These are phyloP conservation scores for Blepharisma undulans DNA, from an alignment of 169 alveolate genomes.

Conservation along the genomic window DNA sequence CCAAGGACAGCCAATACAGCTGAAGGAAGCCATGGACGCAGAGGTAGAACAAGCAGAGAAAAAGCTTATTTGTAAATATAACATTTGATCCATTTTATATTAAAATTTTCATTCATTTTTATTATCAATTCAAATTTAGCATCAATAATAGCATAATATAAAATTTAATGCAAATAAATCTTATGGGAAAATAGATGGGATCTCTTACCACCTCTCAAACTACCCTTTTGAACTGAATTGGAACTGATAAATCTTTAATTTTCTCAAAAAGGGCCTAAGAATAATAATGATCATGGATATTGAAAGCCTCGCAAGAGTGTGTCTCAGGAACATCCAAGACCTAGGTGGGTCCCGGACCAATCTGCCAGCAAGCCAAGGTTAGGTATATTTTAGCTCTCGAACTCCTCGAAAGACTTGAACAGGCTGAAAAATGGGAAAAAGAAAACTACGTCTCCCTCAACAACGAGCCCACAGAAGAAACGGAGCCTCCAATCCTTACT, in stretches of 20 bases:
- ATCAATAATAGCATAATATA: neutral
- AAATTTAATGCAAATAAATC: neutral
- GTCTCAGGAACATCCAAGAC: conserved; percentile 29
- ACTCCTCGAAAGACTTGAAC: conserved; percentile 31
- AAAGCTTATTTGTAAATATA: neutral
- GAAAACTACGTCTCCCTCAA: conserved; percentile 1
- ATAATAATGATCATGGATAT: conserved; percentile 8
- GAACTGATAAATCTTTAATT: neutral
- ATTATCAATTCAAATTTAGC: neutral
- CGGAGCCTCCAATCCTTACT: conserved; percentile 8
- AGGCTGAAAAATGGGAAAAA: conserved; percentile 16
- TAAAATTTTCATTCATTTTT: neutral
- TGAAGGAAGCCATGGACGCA: neutral
- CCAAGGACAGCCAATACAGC: neutral
- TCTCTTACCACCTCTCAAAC: neutral
- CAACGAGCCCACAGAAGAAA: conserved; percentile 6
- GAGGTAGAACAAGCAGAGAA: neutral
- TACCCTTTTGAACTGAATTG: neutral
- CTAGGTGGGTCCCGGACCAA: neutral
- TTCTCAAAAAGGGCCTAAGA: neutral
- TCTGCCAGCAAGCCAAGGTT: neutral
- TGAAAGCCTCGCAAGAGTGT: conserved; percentile 27
- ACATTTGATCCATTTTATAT: neutral
- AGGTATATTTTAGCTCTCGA: conserved; percentile 12
- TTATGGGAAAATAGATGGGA: neutral